Evolutionary conservation across 2,329 filamentous ascomycete species (phyloP).

Genomic region (Pseudovirgaria hyperparasitica): DNA sequence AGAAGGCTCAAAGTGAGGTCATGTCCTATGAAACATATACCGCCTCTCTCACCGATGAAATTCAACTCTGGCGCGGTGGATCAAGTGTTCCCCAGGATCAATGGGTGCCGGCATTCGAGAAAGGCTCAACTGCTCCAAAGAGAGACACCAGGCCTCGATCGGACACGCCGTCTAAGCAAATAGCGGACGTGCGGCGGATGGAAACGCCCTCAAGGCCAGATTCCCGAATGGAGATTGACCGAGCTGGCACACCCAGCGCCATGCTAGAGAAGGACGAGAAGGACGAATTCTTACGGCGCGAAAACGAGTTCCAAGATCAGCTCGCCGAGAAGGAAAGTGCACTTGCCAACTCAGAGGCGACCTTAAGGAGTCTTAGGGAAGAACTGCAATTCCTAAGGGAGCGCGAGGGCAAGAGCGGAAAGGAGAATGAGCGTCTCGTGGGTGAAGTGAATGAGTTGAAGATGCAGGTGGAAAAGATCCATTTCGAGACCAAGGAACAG

Average conservation of each 20-base stretch:
- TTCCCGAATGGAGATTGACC: slow-evolving; percentile 56
- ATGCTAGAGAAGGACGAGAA: slow-evolving; percentile 91
- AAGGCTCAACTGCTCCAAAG: slow-evolving; percentile 37
- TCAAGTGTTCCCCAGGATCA: slow-evolving; percentile 78
- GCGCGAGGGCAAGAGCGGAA: slow-evolving; percentile 67
- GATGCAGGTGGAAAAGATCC: slow-evolving; percentile 92
- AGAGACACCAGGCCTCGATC: slow-evolving; percentile 39
- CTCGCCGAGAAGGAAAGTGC: slow-evolving; percentile 83
- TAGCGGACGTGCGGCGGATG: slow-evolving; percentile 19
- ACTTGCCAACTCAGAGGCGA: slow-evolving; percentile 66
- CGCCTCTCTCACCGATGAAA: slow-evolving; percentile 67
- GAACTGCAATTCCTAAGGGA: slow-evolving; percentile 79
- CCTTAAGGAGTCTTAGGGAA: slow-evolving; percentile 69
- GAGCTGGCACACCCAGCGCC: slow-evolving; percentile 75
- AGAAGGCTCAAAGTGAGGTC: slow-evolving; percentile 82
- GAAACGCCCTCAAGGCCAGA: slow-evolving; percentile 46
- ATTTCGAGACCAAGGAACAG: slow-evolving; percentile 92
- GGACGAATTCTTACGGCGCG: slow-evolving; percentile 85
- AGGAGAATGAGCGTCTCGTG: slow-evolving; percentile 79
- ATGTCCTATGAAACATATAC: slow-evolving; percentile 84
- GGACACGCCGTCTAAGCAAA: slow-evolving; percentile 47
- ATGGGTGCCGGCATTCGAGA: slow-evolving; percentile 60
- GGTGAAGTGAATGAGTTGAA: slow-evolving; percentile 83
- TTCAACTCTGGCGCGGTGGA: slow-evolving; percentile 76
- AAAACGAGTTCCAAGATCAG: slow-evolving; percentile 96